These are phyloP conservation scores for Eutrema salsugineum DNA, from an alignment of 441 rosid genomes.

Conservation along the genomic window DNA sequence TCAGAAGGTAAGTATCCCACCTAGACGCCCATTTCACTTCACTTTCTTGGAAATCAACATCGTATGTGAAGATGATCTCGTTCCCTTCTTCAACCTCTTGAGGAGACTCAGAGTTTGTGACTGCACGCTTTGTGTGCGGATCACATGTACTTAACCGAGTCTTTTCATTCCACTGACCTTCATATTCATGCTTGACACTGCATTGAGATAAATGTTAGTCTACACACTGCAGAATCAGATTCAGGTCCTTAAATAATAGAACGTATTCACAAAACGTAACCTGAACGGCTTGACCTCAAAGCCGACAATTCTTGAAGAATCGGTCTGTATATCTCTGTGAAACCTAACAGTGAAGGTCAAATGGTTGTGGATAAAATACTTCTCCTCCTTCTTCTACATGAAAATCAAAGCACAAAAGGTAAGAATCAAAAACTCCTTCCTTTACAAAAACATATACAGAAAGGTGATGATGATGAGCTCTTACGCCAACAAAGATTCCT, in stretches of 20 bases:
- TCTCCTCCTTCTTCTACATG: conserved; percentile 70
- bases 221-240: not conserved
- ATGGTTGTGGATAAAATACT: conserved; percentile 87
- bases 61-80: conserved; percentile 85
- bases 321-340: conserved; percentile 62
- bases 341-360: conserved; percentile 67
- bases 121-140: conserved; percentile 76
- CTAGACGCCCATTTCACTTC: conserved; percentile 95
- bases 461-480: conserved; percentile 25
- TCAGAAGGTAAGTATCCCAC: conserved; percentile 93
- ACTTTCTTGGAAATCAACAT: conserved; percentile 86
- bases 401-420: not conserved
- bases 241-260: not conserved
- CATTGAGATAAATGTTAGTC: conserved; percentile 10
- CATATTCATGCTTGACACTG: conserved; percentile 82
- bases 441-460: not conserved
- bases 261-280: conserved; percentile 27
- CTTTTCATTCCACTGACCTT: conserved; percentile 80
- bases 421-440: conserved; percentile 6
- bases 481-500: conserved; percentile 79
- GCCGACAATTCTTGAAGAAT: conserved; percentile 78
- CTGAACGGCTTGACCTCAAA: conserved; percentile 95
- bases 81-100: conserved; percentile 80
- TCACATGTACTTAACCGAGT: conserved; percentile 79
- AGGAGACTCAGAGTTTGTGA: conserved; percentile 77